Evolutionary conservation across 441 rosid genomes (phyloP), one percentile per base, ranked within the genome.

Genomic region (Aquilaria agallochum): DNA sequence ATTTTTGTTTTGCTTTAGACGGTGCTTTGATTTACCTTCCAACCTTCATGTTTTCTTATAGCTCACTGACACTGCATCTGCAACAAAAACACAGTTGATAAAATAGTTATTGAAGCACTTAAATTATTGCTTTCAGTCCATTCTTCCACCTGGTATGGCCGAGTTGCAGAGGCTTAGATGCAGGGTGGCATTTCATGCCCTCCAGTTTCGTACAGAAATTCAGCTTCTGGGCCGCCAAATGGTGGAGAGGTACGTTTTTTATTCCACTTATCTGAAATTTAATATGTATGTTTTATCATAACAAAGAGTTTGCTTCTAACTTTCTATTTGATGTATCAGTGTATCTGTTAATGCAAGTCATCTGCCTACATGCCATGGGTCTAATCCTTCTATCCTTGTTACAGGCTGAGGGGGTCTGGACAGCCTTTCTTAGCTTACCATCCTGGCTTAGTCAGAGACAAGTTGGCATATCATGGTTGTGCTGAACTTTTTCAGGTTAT

Each of bases 401-500:
- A 60, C 79, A 92, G 99, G 82, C 81, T 95, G 81, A 85, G 88
- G 73, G 84, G 72, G 63, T 74, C 75, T 74, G 97, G 90, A 62
- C 97, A 79, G 68, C 97, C 97, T 71, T 86, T 84, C 76, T 81
- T 95, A 62, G 92, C 87, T 59, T 90, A 82, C 78, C 96, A 95
- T 76, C 92, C 98, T 57, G 98, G 98, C 77, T 79, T 95, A 59
- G 76, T 80, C 62, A 79, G 92, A 71, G 89, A 92, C 56, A 86
- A 69, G 72, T 72, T 95, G 80, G 99, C 99, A 62, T 90, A 86
- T 76, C 97, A 89, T 81, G 99, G 98, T 50, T 96, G 97, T 81
- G 97, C 96, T 48, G 99, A 96, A 79, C 86, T 96, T 73, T 96
- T 92, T 68, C 99, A 93, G 98, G 99, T 82, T 67, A 65, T 74